Evolutionary conservation across 495 filamentous ascomycete species (phyloP).

Genomic region (Penicillium cinerascens): DNA sequence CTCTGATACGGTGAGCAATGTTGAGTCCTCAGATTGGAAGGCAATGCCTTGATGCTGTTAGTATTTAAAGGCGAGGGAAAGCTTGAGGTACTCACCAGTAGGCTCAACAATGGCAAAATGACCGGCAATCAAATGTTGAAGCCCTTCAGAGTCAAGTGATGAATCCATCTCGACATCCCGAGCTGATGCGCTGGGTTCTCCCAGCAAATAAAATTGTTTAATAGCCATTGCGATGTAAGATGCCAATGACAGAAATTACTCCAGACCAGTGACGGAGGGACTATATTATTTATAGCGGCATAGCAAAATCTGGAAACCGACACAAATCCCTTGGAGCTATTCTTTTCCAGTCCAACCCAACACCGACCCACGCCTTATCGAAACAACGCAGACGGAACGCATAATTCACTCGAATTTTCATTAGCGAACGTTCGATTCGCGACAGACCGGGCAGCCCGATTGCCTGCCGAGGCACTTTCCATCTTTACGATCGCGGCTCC

Average conservation of each 20-base stretch:
- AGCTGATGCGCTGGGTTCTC: slow-evolving; percentile 37
- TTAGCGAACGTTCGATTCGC: not conserved
- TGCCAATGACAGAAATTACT: not conserved
- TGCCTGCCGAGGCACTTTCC: slow-evolving; percentile 19
- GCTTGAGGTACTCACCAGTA: slow-evolving; percentile 7
- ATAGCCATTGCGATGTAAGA: slow-evolving; percentile 25
- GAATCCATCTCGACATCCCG: slow-evolving; percentile 36
- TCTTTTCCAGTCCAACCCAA: not conserved
- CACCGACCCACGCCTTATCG: not conserved
- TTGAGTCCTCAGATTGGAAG: slow-evolving; percentile 29
- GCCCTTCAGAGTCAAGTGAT: slow-evolving; percentile 24
- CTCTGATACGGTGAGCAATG: slow-evolving; percentile 21
- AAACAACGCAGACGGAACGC: not conserved
- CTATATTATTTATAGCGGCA: slow-evolving; percentile 14
- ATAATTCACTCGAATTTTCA: not conserved
- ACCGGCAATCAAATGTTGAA: slow-evolving; percentile 39
- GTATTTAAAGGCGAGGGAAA: not conserved
- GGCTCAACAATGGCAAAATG: slow-evolving; percentile 42
- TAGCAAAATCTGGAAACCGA: not conserved
- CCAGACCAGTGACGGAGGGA: not conserved
- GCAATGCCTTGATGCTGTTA: slow-evolving; percentile 26
- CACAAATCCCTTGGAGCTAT: not conserved
- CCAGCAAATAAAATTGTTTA: slow-evolving; percentile 42
- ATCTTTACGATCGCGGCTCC: slow-evolving; percentile 7
- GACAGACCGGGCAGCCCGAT: not conserved